Conservation (phyloP, 768 basidiomycete genomes). For the Hypholoma sublateritium region DNA sequence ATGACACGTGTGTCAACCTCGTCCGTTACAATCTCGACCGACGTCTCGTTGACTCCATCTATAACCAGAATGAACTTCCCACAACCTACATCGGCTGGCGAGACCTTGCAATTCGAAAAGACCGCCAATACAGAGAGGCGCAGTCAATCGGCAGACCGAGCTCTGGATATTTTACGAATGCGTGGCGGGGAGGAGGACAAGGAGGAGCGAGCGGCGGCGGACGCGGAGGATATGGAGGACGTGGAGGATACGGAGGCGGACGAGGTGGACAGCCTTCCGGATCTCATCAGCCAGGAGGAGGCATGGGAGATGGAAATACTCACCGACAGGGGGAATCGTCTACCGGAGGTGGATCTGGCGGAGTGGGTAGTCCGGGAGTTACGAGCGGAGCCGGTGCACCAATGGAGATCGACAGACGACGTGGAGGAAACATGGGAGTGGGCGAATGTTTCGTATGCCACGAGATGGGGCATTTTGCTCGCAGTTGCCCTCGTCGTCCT, state of each 20-base stretch:
- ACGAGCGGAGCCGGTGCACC: not conserved
- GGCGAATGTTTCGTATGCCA: not conserved
- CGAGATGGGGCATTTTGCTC: not conserved
- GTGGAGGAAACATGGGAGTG: not conserved
- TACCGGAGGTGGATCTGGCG: not conserved
- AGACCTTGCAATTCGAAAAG: constrained; percentile 4
- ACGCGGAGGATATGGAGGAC: not conserved
- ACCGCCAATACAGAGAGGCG: not conserved
- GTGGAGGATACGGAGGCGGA: not conserved
- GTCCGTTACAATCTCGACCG: not conserved
- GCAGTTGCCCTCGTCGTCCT: constrained; percentile 2
- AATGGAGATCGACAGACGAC: not conserved
- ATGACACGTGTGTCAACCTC: not conserved
- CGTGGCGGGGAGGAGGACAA: not conserved
- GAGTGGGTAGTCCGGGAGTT: not conserved
- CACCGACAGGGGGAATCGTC: not conserved
- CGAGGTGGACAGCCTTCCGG: not conserved
- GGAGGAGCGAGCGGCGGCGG: not conserved
- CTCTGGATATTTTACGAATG: not conserved
- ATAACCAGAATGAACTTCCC: not conserved
- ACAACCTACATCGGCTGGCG: constrained; percentile 1
- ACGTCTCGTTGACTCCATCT: not conserved
- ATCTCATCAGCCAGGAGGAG: not conserved
- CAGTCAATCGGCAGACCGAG: not conserved
- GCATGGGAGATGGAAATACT: not conserved